A percentile compares a stretch with the other conserved stretches of the same genome.
Evolutionary conservation across 805 yeast species (phyloP).

Genomic region (Debaryomyces castellii): DNA sequence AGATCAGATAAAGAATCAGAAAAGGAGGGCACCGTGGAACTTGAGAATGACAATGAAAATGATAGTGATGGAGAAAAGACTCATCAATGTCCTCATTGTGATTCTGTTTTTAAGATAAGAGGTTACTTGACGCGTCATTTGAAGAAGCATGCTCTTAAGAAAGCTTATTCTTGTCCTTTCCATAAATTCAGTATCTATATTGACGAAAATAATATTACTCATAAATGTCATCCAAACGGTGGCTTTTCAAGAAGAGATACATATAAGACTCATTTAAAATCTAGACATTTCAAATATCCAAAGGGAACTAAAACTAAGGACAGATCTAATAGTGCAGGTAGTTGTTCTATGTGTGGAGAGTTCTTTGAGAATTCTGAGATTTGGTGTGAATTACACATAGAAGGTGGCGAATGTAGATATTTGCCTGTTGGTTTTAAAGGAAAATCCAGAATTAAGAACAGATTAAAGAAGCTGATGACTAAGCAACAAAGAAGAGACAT

Average conservation of each 20-base stretch:
- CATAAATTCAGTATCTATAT: constrained; percentile 36
- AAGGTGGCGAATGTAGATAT: constrained; percentile 47
- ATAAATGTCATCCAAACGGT: constrained; percentile 56
- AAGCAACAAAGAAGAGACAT: constrained; percentile 11
- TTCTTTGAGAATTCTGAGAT: constrained; percentile 47
- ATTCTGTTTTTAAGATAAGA: constrained; percentile 48
- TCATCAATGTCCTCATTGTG: constrained; percentile 50
- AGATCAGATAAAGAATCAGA: constrained; percentile 8
- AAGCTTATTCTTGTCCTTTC: constrained; percentile 58
- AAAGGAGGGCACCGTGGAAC: constrained; percentile 10
- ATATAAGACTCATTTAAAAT: constrained; percentile 55
- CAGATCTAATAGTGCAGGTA: constrained; percentile 43
- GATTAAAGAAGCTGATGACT: constrained; percentile 37
- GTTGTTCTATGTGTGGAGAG: constrained; percentile 56
- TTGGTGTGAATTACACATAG: constrained; percentile 54
- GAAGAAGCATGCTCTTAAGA: constrained; percentile 49
- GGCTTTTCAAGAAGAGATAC: constrained; percentile 62
- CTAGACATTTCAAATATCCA: constrained; percentile 58
- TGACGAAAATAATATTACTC: constrained; percentile 40
- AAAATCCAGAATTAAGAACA: constrained; percentile 42
- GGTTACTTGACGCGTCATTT: constrained; percentile 56
- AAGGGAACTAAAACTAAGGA: constrained; percentile 51
- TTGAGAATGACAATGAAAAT: constrained; percentile 8
- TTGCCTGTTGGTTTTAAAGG: constrained; percentile 46
- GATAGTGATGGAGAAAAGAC: constrained; percentile 16